Base-by-base conservation (phyloP, 164 flowering plant genomes). In the Magnolia kwangsiensis region DNA sequence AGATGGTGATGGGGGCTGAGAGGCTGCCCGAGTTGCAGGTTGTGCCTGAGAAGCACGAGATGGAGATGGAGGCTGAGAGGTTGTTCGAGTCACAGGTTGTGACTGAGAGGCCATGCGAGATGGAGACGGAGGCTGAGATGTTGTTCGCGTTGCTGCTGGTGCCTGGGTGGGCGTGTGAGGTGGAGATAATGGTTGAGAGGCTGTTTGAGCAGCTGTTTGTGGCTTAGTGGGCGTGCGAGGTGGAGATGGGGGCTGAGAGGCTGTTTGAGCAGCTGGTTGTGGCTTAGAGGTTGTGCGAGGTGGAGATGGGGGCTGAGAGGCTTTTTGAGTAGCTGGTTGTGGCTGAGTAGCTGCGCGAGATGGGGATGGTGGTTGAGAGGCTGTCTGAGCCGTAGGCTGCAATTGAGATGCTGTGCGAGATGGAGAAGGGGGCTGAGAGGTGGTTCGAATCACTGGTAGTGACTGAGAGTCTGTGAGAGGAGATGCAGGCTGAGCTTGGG, bases 181-280 rank as follows among this genome's bases (percentile, higher is more conserved):
- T 68, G 86, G 82, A 1, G 85, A 80, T 63, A 74, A 73, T 0
- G 80, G 74, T 24, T 63, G 76, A 55, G 81, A 37, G 7, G 76
- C 29, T 8, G 78, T 50, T 18, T 13, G 31, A 31, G 75, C n/a
- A 71, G 72, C 24, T 67, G 59, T 20, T 69, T 77, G 49, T 2
- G 72, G 75, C 66, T 50, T 79, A 59, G 82, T 49, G 8, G 70
- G 31, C 50, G 51, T 3, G 16, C 7, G 77, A 19, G 78, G 31
- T 37, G 78, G 72, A 8, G 80, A 29, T 61, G 72, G 75, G 11
- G 61, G 71, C 63, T 18, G 76, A 69, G 81, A 45, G 9, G 71
- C 13, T 8, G 74, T 69, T 58, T 10, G 77, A 67, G 75, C 64
- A 50, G 75, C n/a, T 7, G 67, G 72, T 31, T 68, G 55, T 31